Evolutionary conservation across 805 yeast genomes (phyloP).

Genomic region (Ogataea zsoltii): DNA sequence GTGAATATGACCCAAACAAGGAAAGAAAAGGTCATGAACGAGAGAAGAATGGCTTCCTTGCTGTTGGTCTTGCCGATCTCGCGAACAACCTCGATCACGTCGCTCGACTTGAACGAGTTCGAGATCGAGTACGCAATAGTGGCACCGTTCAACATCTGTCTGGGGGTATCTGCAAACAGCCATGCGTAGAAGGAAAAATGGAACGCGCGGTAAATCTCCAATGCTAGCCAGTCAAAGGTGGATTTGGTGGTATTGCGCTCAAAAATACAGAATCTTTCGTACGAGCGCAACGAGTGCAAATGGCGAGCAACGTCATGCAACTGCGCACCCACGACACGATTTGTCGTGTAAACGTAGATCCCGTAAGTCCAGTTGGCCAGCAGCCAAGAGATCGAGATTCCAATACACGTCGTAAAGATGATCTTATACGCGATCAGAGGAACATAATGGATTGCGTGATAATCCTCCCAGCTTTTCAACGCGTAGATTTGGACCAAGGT

Average conservation of each 20-base stretch:
- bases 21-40: conserved; percentile 76
- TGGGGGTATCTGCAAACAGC: conserved; percentile 78
- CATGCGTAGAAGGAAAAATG: conserved; percentile 60
- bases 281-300: conserved; percentile 56
- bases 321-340: conserved; percentile 68
- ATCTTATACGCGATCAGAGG: conserved; percentile 33
- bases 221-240: conserved; percentile 65
- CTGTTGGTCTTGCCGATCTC: conserved; percentile 60
- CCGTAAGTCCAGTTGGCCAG: conserved; percentile 62
- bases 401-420: conserved; percentile 61
- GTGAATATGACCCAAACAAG: conserved; percentile 70
- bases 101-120: conserved; percentile 38
- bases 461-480: conserved; percentile 46
- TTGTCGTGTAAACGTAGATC: conserved; percentile 53
- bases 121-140: conserved; percentile 60
- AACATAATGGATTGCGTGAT: conserved; percentile 34
- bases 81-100: conserved; percentile 49
- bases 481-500: conserved; percentile 76
- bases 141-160: conserved; percentile 81
- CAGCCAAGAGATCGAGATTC: conserved; percentile 62
- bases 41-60: conserved; percentile 67
- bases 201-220: conserved; percentile 63
- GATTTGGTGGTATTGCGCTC: conserved; percentile 66
- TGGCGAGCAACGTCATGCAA: conserved; percentile 63
- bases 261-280: conserved; percentile 71